Base-by-base conservation (phyloP, 1,284 basidiomycete species). In the Sporisorium sorghi region DNA sequence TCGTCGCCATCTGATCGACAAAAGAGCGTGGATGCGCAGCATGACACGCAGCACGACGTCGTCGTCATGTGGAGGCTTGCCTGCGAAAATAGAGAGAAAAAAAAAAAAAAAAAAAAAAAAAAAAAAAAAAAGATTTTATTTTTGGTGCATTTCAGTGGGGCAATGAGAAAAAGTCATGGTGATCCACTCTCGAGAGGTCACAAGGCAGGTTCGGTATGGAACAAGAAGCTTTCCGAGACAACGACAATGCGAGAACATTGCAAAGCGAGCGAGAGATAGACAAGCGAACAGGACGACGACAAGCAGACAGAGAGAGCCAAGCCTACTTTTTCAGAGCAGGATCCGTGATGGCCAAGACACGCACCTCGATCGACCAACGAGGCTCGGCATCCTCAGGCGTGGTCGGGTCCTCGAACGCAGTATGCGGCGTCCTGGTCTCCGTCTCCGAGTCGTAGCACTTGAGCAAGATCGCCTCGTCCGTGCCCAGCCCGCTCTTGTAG, bases 391-490 rank as follows among this genome's bases (percentile, higher is more conserved):
- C 68, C 30, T 55, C 21, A 3, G 77, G 69, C 32, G 66, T 70
- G 17, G 63, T 58, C 2, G 78, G 78, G 40, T 78, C 74, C 12
- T 53, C 44, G 33, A 80, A 79, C 5, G 77, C 78, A n/a, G 78
- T 80, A 39, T 80, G 78, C 17, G 78, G 78, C 21, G 78, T 80
- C 47, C 75, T 52, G 1, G 70, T 73, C 53, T 77, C 73, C 19
- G 55, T 63, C 11, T 21, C 48, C 43, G 56, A 85, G 30, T 82
- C 89, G 54, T 66, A 91, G 89, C 90, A 91, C 84, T 91, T 91
- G 78, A 91, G 89, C 32, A 91, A 79, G 33, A 90, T 87, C 43
- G 88, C 79, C 81, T 91, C 90, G 28, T 90, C 88, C 0, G 90
- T 88, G 12, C 85, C 86, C 87, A 91, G 87, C 1, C 89, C 90